These are phyloP conservation scores for Russula sp. DNA, from an alignment of 768 basidiomycete genomes.

Conservation along the genomic window DNA sequence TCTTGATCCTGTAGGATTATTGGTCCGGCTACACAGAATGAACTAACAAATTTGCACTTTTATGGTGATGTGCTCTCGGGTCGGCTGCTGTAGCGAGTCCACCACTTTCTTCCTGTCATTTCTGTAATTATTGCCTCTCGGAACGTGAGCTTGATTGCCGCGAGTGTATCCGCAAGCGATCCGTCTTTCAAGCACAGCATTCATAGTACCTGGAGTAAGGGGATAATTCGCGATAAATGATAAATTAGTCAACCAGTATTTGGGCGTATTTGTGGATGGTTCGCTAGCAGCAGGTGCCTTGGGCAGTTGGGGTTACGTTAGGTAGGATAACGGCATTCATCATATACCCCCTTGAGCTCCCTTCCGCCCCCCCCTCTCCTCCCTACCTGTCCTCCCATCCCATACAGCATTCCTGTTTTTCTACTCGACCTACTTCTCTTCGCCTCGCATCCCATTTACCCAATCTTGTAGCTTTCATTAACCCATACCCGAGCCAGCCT, in stretches of 20 bases:
- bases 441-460: neutral
- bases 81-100: too few relatives aligned
- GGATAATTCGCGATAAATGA: too few relatives aligned
- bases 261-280: slow-evolving; percentile 25
- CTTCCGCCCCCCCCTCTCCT: slow-evolving; percentile 1
- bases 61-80: too few relatives aligned
- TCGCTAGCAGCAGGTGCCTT: neutral
- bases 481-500: neutral
- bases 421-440: neutral
- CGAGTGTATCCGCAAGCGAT: neutral
- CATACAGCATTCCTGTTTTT: neutral
- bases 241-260: slow-evolving; percentile 11
- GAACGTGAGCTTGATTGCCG: neutral
- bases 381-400: neutral
- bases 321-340: slow-evolving; percentile 20
- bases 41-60: too few relatives aligned
- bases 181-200: neutral
- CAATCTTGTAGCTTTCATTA: slow-evolving; percentile 5
- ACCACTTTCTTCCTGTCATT: too few relatives aligned
- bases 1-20: too few relatives aligned
- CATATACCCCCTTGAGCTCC: neutral
- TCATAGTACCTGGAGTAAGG: too few relatives aligned
- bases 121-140: too few relatives aligned
- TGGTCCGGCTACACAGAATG: too few relatives aligned
- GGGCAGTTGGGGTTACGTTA: neutral